Evolutionary conservation across 148 eudicot genomes (phyloP), one percentile per base, ranked within the genome.

Genomic region (Bassia scoparia): DNA sequence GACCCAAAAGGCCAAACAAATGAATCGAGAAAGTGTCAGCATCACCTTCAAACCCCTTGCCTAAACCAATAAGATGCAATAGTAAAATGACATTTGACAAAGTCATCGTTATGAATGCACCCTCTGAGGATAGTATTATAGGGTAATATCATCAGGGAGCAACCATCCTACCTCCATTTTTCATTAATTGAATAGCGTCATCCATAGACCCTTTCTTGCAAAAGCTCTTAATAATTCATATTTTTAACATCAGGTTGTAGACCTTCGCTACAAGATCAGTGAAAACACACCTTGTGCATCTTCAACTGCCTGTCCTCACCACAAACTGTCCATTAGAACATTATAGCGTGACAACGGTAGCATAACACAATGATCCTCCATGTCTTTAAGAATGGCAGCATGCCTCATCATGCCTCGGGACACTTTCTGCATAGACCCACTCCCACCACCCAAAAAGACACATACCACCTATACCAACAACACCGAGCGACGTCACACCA

Each of bases 81-180:
- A 60, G 63, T 27, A 27, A 10, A 69, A 53, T 33, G 29, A n/a
- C 61, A 6, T 30, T 17, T 8, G 8, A 7, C 0, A n/a, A 68
- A 2, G 21, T 50, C 59, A 12, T 68, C 31, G 34, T 18, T 21
- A 16, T 12, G 23, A 20, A 68, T 34, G 16, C 16, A 68, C 2
- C 71, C 75, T n/a, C 30, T 67, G 20, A 54, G 48, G 21, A 77
- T n/a, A 27, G 44, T 70, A 54, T 77, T 70, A 21, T 77, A 70
- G n/a, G 70, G 62, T 5, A 9, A 29, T 12, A n/a, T 27, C 68
- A 20, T 77, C 34, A 1, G 80, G 0, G 23, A 64, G 30, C 63
- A 70, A 21, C 53, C 41, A 18, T 37, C 2, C 23, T 62, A n/a
- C 63, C 67, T 77, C 70, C 64, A 77, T 53, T 77, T 46, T 11